Evolutionary conservation across 2,329 filamentous ascomycete species (phyloP), one percentile per base, ranked within the genome.

Genomic region (Esteya vermicola): DNA sequence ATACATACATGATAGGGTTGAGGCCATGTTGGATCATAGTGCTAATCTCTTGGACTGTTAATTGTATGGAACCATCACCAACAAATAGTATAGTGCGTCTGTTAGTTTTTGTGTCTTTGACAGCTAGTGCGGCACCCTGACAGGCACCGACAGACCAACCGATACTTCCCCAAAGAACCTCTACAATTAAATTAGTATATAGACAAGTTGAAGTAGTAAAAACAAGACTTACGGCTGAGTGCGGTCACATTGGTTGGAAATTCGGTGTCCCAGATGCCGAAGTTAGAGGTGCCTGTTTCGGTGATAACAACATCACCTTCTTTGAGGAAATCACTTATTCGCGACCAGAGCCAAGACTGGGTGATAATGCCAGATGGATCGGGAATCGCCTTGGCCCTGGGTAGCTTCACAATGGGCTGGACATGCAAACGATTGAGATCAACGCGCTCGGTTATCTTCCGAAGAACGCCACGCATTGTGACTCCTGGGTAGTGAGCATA

Each of bases 261-360:
- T 32, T 73, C 72, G 5, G 85, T 88, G 43, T 88, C 83, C 75
- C 82, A 85, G 51, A 91, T 83, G 41, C 86, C 86, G 56, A 93
- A 89, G 61, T 86, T 89, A 43, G 85, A 68, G 0, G 86, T 94
- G 30, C 85, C 86, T 3, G 85, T 93, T 57, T 93, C 86, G 0
- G 85, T 89, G 38, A 93, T 72, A 40, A 94, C 65, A 42, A 93
- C 74, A 51, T 94, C 86, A 34, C 77, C 68, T 40, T 77, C 65
- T 33, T 42, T 22, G 20, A 50, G 39, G 39, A 50, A 50, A 12
- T 41, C 23, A 44, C 48, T 45, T 19, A 50, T 44, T 16, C 45
- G 33, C 13, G 48, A 45, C 48, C 48, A 50, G 33, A 50, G 44
- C 35, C 40, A 50, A 4, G 40, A 26, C 36, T 50, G 48, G 2